These are phyloP conservation scores for Sphaerulina musiva DNA, from an alignment of 2,329 filamentous ascomycete genomes.

Conservation along the genomic window DNA sequence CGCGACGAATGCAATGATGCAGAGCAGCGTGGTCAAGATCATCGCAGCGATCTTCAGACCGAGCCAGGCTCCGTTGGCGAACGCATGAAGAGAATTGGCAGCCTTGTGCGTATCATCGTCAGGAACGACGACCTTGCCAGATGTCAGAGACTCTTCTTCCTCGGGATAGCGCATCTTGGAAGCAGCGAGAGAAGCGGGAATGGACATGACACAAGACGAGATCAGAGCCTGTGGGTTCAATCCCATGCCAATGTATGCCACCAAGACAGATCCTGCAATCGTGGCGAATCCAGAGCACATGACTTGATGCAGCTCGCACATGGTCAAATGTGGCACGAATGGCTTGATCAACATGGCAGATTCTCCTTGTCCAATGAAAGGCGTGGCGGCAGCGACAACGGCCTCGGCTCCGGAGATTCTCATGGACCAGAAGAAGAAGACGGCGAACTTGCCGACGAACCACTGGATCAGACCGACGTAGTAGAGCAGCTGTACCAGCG, in stretches of 20 bases:
- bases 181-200: slow-evolving; percentile 80
- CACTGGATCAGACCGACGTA: slow-evolving; percentile 77
- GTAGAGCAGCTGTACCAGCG: slow-evolving; percentile 81
- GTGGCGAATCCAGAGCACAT: slow-evolving; percentile 91
- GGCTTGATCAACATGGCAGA: slow-evolving; percentile 87
- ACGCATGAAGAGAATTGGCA: slow-evolving; percentile 77
- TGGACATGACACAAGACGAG: slow-evolving; percentile 92
- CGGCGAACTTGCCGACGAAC: slow-evolving; percentile 80
- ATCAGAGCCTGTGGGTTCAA: slow-evolving; percentile 79
- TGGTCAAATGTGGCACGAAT: slow-evolving; percentile 77
- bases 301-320: slow-evolving; percentile 83
- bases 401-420: slow-evolving; percentile 84
- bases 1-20: slow-evolving; percentile 70
- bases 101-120: slow-evolving; percentile 69
- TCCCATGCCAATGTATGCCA: slow-evolving; percentile 78
- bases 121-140: slow-evolving; percentile 72
- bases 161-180: slow-evolving; percentile 88
- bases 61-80: slow-evolving; percentile 77
- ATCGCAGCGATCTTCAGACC: slow-evolving; percentile 82
- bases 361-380: slow-evolving; percentile 91
- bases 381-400: slow-evolving; percentile 86
- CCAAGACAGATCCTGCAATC: slow-evolving; percentile 79
- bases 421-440: slow-evolving; percentile 87
- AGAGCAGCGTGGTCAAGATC: slow-evolving; percentile 72
- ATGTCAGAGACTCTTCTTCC: slow-evolving; percentile 76